Base-by-base conservation (phyloP, 495 filamentous ascomycete genomes). In the Podospora comata region DNA sequence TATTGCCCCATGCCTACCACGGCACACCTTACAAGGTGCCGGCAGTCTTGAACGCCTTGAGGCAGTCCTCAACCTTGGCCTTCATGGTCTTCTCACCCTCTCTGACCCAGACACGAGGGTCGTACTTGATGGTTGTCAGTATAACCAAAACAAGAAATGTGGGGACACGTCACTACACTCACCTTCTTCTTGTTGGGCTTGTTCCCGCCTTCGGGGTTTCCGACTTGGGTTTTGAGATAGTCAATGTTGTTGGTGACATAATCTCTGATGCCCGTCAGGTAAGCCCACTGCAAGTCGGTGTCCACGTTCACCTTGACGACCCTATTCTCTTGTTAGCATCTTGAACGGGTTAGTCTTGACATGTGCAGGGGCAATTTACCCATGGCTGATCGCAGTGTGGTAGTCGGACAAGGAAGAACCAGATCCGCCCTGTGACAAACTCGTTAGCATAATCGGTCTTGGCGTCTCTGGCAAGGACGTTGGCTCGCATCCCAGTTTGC, bases 251-350 rank as follows among this genome's bases (percentile, higher is more conserved):
- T 90, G 70, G 92, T 81, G 72, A 98, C 84, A 85, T 93, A 97
- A 83, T 97, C 94, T 74, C 73, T 66, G 20, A 26, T 18, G 9
- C 55, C 30, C 67, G 82, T 82, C 56, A 96, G 82, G 87, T 97
- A 98, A 19, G 93, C 92, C 77, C 84, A 93, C 79, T 93, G 91
- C 65, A 94, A 80, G 72, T 94, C 91, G 30, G 95, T 98, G 73
- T 80, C 96, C 69, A 99, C 81, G 82, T 93, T 92, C 81, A 99
- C 95, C 90, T 99, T 99, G 83, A 97, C 90, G 69, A 99, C 96
- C 82, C 95, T 48, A 48, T 16, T 48, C 39, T 94, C 79, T 95
- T 48, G 70, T 72, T 58, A 20, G 19, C 26, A 54, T 63, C 63
- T 68, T 15, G 68, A 65, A 9, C 6, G 1, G 13, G 20, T 1